Evolutionary conservation across 2,329 filamentous ascomycete species (phyloP).

Genomic region (Aspergillaceae sp.): DNA sequence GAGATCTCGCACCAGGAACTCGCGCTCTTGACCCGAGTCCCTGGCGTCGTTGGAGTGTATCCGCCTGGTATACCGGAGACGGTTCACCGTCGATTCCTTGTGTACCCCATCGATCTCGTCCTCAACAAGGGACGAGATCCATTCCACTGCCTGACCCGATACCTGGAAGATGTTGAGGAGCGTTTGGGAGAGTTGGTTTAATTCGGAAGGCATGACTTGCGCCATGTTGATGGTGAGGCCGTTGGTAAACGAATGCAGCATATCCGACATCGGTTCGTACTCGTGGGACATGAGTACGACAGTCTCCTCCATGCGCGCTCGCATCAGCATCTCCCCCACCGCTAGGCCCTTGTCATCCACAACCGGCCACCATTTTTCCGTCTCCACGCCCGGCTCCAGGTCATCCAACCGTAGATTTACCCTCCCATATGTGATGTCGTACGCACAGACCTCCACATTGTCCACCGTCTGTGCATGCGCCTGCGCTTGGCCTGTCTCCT

Average conservation of each 20-base stretch:
- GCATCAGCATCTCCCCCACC: constrained; percentile 77
- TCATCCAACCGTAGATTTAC: constrained; percentile 79
- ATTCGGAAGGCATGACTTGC: constrained; percentile 64
- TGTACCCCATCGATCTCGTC: constrained; percentile 93
- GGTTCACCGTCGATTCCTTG: constrained; percentile 64
- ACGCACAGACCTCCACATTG: constrained; percentile 40
- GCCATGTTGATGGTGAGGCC: constrained; percentile 80
- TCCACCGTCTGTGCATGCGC: constrained; percentile 33
- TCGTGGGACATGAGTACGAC: constrained; percentile 80
- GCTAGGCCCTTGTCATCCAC: constrained; percentile 65
- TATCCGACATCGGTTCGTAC: constrained; percentile 71
- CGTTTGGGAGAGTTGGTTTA: constrained; percentile 73
- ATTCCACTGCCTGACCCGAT: constrained; percentile 72
- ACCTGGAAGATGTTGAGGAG: constrained; percentile 94
- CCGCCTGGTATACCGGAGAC: constrained; percentile 54
- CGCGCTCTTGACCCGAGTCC: constrained; percentile 48
- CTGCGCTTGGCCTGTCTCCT: constrained; percentile 33
- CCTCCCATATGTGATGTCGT: constrained; percentile 42
- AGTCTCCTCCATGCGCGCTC: constrained; percentile 74
- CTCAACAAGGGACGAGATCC: constrained; percentile 87
- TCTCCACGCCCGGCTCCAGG: constrained; percentile 65
- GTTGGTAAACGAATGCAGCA: constrained; percentile 76
- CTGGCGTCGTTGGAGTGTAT: constrained; percentile 54
- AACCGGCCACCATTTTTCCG: constrained; percentile 83
- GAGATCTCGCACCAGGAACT: constrained; percentile 55